Percentiles rank a stretch among this genome's conserved stretches.
phyloP scores from a whole-genome alignment of 2,329 filamentous ascomycete genomes.

The Exophiala calicioides region DNA sequence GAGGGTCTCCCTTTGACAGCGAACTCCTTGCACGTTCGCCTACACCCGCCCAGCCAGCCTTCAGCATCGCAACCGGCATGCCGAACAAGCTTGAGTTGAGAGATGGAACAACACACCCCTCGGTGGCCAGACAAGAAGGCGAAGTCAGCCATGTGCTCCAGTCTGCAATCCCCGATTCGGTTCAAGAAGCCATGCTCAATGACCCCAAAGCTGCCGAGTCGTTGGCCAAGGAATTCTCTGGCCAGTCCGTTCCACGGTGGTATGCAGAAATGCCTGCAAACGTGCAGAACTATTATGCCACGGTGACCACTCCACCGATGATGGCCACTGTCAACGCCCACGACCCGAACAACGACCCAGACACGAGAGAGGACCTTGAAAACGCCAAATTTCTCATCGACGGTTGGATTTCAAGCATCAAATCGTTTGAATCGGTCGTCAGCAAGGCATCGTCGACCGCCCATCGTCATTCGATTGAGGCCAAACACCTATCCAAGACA shows the following conservation, averaged over 20 bases:
- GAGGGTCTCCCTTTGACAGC: conserved; percentile 3
- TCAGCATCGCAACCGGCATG: background rate
- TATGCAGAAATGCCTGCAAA: conserved; percentile 8
- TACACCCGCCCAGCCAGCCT: background rate
- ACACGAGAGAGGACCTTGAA: background rate
- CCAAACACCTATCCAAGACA: conserved; percentile 5
- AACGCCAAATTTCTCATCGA: conserved; percentile 1
- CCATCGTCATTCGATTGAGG: conserved; percentile 2
- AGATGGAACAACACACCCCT: background rate
- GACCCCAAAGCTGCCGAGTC: conserved; percentile 12
- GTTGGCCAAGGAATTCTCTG: conserved; percentile 15
- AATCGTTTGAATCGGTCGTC: conserved; percentile 8
- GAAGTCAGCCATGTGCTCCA: conserved; percentile 9
- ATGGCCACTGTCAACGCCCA: conserved; percentile 1
- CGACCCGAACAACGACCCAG: background rate
- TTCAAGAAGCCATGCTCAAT: conserved; percentile 13
- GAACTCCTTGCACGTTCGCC: conserved; percentile 1
- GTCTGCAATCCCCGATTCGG: conserved; percentile 7
- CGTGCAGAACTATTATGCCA: conserved; percentile 20
- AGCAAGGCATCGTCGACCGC: background rate
- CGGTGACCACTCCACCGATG: conserved; percentile 12
- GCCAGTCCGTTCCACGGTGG: conserved; percentile 9
- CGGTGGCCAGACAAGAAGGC: background rate
- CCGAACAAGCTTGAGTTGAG: conserved; percentile 1
- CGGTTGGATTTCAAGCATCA: conserved; percentile 9